These are phyloP conservation scores for Hortiboletus flavorubellus DNA, from an alignment of 768 basidiomycete genomes.

Conservation along the genomic window DNA sequence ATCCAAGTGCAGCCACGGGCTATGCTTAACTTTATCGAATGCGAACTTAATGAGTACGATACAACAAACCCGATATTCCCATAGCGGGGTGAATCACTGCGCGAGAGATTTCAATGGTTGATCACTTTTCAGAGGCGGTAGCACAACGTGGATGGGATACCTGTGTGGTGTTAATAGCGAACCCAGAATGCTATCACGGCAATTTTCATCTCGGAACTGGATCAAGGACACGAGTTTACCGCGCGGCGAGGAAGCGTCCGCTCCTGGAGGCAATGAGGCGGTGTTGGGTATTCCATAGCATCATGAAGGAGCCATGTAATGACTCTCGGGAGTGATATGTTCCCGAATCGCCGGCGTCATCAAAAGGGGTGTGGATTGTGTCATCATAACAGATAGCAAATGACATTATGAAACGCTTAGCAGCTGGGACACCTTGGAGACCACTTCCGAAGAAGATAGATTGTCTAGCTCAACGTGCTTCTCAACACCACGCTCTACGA, in stretches of 20 bases:
- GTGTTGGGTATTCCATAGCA: constrained; percentile 9
- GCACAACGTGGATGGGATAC: neutral
- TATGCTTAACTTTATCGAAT: neutral
- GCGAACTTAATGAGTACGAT: neutral
- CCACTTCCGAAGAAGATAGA: constrained; percentile 68
- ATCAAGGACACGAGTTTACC: constrained; percentile 19
- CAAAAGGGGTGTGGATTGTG: constrained; percentile 4
- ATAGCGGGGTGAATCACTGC: neutral
- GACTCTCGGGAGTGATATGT: neutral
- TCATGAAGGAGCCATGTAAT: neutral
- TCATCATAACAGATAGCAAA: neutral
- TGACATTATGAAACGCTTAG: constrained; percentile 34
- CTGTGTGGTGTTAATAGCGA: constrained; percentile 1
- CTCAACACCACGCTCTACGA: constrained; percentile 73
- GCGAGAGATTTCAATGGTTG: neutral
- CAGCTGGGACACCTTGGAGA: constrained; percentile 64
- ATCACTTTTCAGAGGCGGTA: neutral
- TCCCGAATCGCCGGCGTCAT: neutral
- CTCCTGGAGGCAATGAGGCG: constrained; percentile 21
- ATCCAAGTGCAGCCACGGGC: neutral
- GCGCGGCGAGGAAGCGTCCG: constrained; percentile 8
- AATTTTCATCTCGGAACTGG: constrained; percentile 4
- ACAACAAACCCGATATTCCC: neutral
- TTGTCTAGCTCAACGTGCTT: constrained; percentile 78
- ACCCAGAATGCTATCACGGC: constrained; percentile 1